These are phyloP conservation scores for Gastrolobium bilobum DNA, from an alignment of 306 rosid genomes.

Conservation along the genomic window DNA sequence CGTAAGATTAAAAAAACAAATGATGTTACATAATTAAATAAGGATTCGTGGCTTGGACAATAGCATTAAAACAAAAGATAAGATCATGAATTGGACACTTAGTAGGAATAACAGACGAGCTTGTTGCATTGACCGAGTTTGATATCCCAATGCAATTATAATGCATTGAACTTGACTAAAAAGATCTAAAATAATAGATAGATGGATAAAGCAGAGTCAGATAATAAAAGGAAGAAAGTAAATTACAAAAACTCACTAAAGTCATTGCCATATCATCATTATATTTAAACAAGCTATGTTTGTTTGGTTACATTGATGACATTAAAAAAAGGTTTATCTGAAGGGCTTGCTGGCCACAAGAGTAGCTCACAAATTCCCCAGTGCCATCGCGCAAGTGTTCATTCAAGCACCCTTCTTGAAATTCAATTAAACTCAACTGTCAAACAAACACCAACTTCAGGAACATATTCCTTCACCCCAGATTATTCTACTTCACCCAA, in stretches of 20 bases:
- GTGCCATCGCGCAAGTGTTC: conserved; percentile 19
- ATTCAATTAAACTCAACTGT: conserved; percentile 43
- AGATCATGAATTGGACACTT: too few species aligned
- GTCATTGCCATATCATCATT: background rate
- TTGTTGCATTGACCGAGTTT: background rate
- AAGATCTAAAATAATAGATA: conserved; percentile 2
- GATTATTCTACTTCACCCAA: conserved; percentile 92
- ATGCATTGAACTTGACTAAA: background rate
- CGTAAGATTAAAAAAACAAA: too few species aligned
- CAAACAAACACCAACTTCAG: conserved; percentile 43
- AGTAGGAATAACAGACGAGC: too few species aligned
- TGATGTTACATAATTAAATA: too few species aligned
- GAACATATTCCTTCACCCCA: conserved; percentile 43
- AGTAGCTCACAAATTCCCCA: conserved; percentile 45
- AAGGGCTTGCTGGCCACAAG: conserved; percentile 35
- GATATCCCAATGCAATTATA: background rate
- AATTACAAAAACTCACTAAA: conserved; percentile 7
- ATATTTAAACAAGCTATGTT: conserved; percentile 36
- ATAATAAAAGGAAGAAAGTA: background rate
- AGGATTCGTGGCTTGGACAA: too few species aligned
- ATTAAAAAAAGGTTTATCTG: conserved; percentile 34
- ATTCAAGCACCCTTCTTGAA: conserved; percentile 30
- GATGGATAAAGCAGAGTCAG: background rate
- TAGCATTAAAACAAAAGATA: too few species aligned
- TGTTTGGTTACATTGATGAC: conserved; percentile 32